Conservation (phyloP, 2,329 filamentous ascomycete genomes). For the Stagonosporopsis tanaceti region DNA sequence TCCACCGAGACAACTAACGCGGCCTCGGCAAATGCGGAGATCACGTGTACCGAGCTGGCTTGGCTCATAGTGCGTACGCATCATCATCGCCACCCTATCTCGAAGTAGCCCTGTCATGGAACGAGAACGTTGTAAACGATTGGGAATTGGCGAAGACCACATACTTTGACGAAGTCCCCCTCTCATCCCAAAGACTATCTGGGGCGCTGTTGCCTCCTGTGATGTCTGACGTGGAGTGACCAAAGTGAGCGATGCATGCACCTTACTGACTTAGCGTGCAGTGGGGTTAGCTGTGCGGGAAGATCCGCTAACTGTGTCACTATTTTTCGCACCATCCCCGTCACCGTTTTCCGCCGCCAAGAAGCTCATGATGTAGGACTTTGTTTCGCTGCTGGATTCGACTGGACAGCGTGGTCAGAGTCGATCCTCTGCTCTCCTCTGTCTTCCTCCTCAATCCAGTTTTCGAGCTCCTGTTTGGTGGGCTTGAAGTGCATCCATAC, state of each 20-base stretch:
- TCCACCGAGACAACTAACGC: not conserved
- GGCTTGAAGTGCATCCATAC: constrained; percentile 62
- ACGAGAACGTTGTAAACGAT: not conserved
- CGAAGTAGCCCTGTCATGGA: too few species aligned
- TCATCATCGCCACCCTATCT: constrained; percentile 6
- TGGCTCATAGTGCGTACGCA: not conserved
- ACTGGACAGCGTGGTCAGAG: constrained; percentile 21
- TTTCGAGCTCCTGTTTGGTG: constrained; percentile 33
- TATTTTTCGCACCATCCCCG: not conserved
- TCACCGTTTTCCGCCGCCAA: not conserved
- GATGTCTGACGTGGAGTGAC: not conserved
- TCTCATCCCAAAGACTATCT: not conserved
- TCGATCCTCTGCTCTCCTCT: constrained; percentile 33
- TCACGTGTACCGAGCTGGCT: constrained; percentile 4
- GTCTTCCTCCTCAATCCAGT: constrained; percentile 34
- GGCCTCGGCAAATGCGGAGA: constrained; percentile 11
- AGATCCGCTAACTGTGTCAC: not conserved
- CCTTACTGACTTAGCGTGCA: not conserved
- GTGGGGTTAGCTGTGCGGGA: not conserved
- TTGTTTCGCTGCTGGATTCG: constrained; percentile 8
- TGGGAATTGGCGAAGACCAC: too few species aligned
- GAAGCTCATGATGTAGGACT: not conserved
- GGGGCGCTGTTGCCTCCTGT: not conserved
- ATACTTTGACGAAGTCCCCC: too few species aligned
- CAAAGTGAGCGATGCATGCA: not conserved